Conservation (phyloP, 305 asterid species). For the Solanum hybrid region DNA sequence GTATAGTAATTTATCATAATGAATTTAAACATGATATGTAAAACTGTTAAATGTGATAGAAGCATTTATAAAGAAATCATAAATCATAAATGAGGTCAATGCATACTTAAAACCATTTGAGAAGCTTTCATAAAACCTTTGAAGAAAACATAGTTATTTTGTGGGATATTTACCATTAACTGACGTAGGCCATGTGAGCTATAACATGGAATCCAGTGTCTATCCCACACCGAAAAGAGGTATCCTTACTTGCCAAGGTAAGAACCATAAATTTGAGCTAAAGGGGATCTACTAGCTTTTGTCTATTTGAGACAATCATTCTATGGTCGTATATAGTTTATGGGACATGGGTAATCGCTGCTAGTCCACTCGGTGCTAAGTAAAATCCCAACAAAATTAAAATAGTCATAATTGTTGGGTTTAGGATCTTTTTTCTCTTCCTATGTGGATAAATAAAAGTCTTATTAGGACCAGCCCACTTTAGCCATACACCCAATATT, state of each 20-base stretch:
- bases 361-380: not conserved
- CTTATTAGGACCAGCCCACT: too few species aligned
- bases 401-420: not conserved
- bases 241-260: not conserved
- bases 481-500: too few species aligned
- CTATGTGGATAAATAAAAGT: too few species aligned
- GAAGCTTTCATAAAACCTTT: not conserved
- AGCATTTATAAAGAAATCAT: too few species aligned
- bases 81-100: not conserved
- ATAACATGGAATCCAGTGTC: not conserved
- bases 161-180: too few species aligned
- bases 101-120: not conserved
- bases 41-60: not conserved
- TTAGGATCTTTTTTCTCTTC: too few species aligned
- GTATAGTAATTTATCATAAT: not conserved
- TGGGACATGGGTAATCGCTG: not conserved
- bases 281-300: not conserved
- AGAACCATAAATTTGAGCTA: not conserved
- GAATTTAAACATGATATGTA: not conserved
- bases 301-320: not conserved
- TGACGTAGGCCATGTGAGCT: not conserved
- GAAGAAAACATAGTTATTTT: too few species aligned
- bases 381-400: not conserved
- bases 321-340: not conserved
- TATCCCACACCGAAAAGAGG: not conserved